A percentile compares a stretch with the other conserved stretches of the same genome.
Evolutionary conservation across 371 early-diverging fungal genomes (phyloP).

Genomic region (Amoeboradix gromovi): DNA sequence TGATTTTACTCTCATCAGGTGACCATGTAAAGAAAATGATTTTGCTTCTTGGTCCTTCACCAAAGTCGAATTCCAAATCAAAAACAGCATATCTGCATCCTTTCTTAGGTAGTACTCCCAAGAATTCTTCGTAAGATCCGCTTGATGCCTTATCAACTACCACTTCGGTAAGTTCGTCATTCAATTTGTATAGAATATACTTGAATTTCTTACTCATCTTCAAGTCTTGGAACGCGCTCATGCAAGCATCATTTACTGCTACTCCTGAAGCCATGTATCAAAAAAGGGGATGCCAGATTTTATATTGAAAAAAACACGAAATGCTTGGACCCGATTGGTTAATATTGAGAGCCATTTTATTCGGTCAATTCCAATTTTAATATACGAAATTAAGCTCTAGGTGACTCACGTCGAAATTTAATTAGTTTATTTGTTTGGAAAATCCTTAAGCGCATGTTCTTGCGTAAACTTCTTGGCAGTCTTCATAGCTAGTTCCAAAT

Average conservation of each 20-base stretch:
- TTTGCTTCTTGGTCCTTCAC: conserved; percentile 40
- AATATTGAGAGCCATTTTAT: neutral
- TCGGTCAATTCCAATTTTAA: neutral
- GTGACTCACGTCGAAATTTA: too few species aligned
- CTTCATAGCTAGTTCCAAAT: conserved; percentile 9
- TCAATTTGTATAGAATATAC: conserved; percentile 46
- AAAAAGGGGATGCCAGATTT: neutral
- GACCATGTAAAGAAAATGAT: conserved; percentile 34
- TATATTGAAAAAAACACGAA: neutral
- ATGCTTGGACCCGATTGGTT: neutral
- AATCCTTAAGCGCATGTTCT: neutral
- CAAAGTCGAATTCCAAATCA: conserved; percentile 40
- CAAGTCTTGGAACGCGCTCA: conserved; percentile 28
- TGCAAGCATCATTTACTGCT: conserved; percentile 25
- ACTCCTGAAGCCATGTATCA: conserved; percentile 25
- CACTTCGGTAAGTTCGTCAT: conserved; percentile 24
- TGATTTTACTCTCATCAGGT: conserved; percentile 45
- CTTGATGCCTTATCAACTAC: conserved; percentile 30
- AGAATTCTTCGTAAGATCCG: conserved; percentile 31
- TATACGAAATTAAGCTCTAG: neutral
- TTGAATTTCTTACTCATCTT: conserved; percentile 38
- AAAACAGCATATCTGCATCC: conserved; percentile 55
- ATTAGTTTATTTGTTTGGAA: neutral
- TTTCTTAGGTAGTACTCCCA: conserved; percentile 24
- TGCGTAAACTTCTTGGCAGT: neutral